phyloP scores from a whole-genome alignment of 169 alveolate species.

The Eimeria falciformis region DNA sequence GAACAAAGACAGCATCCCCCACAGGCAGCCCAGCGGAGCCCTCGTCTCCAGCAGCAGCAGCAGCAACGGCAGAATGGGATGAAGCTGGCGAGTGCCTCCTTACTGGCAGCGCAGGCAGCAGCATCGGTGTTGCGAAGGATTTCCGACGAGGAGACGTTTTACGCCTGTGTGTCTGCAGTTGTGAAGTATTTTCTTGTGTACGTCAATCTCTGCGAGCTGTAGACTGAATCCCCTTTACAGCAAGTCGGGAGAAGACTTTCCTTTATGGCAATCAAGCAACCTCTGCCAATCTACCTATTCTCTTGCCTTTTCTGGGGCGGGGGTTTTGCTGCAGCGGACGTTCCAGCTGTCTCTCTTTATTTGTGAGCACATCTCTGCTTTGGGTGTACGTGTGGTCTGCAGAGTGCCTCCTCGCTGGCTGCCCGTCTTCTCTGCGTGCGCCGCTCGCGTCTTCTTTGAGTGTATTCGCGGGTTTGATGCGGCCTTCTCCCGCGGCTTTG shows the following conservation, averaged over 20 bases:
- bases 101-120: conserved; percentile 54
- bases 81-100: conserved; percentile 1
- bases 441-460: conserved; percentile 58
- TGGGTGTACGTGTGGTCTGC: not conserved
- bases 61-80: not conserved
- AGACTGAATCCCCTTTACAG: no score
- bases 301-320: no score
- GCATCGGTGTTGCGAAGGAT: conserved; percentile 48
- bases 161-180: conserved; percentile 28
- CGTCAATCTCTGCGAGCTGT: no score
- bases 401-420: conserved; percentile 57
- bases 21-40: not conserved
- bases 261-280: no score
- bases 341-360: not conserved
- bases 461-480: conserved; percentile 40
- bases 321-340: no score
- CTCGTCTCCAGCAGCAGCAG: conserved; percentile 11
- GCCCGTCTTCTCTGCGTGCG: conserved; percentile 4
- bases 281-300: not conserved
- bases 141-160: conserved; percentile 46
- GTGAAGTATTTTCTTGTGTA: conserved; percentile 14
- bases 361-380: not conserved
- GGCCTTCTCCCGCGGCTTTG: conserved; percentile 17
- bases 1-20: not conserved
- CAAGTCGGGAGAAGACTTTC: no score